phyloP scores from a whole-genome alignment of 2,329 filamentous ascomycete species.

The Hysterium pulicare region DNA sequence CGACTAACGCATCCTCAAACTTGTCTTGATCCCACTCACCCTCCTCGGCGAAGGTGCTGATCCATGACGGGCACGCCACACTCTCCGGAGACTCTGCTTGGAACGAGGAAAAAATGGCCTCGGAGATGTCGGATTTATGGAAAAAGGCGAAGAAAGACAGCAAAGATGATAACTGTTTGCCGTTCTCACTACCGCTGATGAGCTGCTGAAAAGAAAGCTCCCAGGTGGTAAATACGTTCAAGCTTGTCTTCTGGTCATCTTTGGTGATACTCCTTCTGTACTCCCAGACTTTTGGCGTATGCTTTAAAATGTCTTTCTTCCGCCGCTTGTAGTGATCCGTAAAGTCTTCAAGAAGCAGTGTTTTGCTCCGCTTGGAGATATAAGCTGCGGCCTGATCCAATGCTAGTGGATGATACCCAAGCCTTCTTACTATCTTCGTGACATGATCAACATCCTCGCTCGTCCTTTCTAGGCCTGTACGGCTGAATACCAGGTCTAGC shows the following conservation, averaged over 20 bases:
- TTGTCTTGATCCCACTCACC: background rate
- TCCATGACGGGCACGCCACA: no score
- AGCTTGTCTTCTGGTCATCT: background rate
- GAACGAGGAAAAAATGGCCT: no score
- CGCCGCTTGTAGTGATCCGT: slow-evolving; percentile 2
- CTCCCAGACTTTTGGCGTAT: slow-evolving; percentile 4
- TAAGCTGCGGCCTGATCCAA: slow-evolving; percentile 5
- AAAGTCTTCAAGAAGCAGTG: background rate
- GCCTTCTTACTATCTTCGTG: slow-evolving; percentile 1
- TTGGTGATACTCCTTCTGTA: background rate
- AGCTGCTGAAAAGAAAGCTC: slow-evolving; percentile 1
- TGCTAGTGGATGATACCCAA: slow-evolving; percentile 4
- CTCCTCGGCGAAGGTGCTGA: slow-evolving; percentile 1
- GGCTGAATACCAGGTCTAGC: slow-evolving; percentile 2
- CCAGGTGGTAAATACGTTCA: slow-evolving; percentile 5
- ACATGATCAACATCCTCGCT: background rate
- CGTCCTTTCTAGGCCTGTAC: background rate
- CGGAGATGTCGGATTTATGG: no score
- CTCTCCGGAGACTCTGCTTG: no score
- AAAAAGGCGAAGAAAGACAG: no score
- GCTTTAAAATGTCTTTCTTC: slow-evolving; percentile 2
- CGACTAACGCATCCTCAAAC: slow-evolving; percentile 1
- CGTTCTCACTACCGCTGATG: no score
- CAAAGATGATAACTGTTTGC: no score
- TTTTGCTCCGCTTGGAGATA: slow-evolving; percentile 1